Percentiles rank a stretch among this genome's conserved stretches.
Evolutionary conservation across 2,329 filamentous ascomycete species (phyloP).

Genomic region (Arthrinium puccinioides): DNA sequence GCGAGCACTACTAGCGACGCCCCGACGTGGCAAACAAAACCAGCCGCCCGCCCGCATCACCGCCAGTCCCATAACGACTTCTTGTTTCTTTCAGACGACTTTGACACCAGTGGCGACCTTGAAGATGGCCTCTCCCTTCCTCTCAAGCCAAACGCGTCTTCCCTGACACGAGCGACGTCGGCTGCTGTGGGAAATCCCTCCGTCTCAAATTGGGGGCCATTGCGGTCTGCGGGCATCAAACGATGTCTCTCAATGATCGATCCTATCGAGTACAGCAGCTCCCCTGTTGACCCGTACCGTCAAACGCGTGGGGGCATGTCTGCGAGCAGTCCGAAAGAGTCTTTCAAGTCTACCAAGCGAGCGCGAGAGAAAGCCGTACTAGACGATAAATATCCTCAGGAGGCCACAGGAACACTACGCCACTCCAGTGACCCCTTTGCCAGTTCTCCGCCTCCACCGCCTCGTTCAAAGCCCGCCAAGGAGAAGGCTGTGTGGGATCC

Average conservation of each 20-base stretch:
- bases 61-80: conserved; percentile 17
- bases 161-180: conserved; percentile 6
- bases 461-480: conserved; percentile 6
- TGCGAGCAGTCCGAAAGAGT: too few relatives aligned
- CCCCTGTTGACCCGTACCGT: conserved; percentile 11
- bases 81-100: conserved; percentile 32
- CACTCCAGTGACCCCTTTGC: background rate
- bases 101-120: conserved; percentile 31
- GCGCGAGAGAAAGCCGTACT: too few relatives aligned
- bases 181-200: conserved; percentile 4
- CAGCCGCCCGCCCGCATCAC: background rate
- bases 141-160: conserved; percentile 9
- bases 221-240: conserved; percentile 9
- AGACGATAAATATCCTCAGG: background rate
- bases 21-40: too few relatives aligned
- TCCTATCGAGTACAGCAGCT: conserved; percentile 21
- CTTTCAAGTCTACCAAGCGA: background rate
- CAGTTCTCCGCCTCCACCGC: conserved; percentile 8
- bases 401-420: background rate
- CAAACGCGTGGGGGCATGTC: too few relatives aligned
- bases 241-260: conserved; percentile 16
- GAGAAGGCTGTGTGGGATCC: conserved; percentile 35
- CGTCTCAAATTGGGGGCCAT: conserved; percentile 1
- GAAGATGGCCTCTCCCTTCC: conserved; percentile 19
- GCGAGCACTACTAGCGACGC: too few relatives aligned